Percentiles rank a stretch among this genome's conserved stretches.
Evolutionary conservation across 129 eudicot genomes (phyloP).

Genomic region (Gnaphalium uliginosum): DNA sequence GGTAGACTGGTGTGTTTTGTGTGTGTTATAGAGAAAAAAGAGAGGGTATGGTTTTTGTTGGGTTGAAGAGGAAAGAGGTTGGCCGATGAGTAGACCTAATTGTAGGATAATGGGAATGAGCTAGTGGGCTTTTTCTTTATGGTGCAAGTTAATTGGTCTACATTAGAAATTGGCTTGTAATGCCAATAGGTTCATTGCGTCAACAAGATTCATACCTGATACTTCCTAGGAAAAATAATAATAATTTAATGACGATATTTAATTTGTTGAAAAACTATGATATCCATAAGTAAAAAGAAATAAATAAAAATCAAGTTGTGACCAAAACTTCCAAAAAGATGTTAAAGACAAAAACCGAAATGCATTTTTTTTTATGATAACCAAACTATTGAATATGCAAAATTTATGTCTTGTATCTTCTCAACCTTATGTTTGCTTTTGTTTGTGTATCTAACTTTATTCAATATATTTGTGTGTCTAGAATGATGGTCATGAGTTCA

Average conservation of each 20-base stretch:
- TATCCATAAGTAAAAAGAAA: no score
- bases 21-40: constrained; percentile 5
- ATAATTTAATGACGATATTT: neutral
- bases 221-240: neutral
- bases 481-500: no score
- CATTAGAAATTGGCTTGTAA: neutral
- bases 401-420: no score
- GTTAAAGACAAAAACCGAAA: no score
- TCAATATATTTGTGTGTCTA: no score
- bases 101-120: constrained; percentile 19
- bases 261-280: no score
- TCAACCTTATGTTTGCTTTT: no score
- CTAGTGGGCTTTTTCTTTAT: constrained; percentile 28
- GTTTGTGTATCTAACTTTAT: no score
- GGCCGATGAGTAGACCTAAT: constrained; percentile 27
- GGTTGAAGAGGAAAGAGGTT: constrained; percentile 12
- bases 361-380: no score
- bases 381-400: no score
- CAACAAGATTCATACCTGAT: neutral
- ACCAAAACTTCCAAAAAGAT: no score
- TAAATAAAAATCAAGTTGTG: no score
- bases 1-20: constrained; percentile 7
- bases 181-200: neutral
- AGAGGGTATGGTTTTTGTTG: constrained; percentile 1
- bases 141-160: neutral